Percentiles rank a stretch among this genome's conserved stretches.
These are phyloP conservation scores for Chytriomyces sp. DNA, from an alignment of 192 early-diverging fungal species.

Conservation along the genomic window DNA sequence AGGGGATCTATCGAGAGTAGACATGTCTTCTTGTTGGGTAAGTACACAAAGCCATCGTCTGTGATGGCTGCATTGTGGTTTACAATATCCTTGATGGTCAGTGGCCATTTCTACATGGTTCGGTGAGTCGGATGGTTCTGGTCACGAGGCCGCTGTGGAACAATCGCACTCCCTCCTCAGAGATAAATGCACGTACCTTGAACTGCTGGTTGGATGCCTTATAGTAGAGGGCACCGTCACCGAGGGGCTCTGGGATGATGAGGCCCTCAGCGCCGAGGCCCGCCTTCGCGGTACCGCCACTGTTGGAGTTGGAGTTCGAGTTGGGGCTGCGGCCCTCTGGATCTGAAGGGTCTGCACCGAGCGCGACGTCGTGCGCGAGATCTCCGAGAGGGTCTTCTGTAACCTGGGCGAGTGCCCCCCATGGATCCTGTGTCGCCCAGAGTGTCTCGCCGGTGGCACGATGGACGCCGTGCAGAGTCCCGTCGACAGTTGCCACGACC, in stretches of 20 bases:
- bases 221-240: conserved; percentile 68
- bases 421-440: conserved; percentile 58
- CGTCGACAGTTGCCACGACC: conserved; percentile 76
- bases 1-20: conserved; percentile 72
- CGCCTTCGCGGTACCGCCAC: background rate
- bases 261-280: conserved; percentile 37
- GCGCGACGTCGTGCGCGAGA: background rate
- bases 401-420: conserved; percentile 45
- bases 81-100: conserved; percentile 73
- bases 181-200: conserved; percentile 61
- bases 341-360: background rate
- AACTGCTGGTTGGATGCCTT: conserved; percentile 54
- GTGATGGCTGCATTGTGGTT: conserved; percentile 58
- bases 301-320: background rate
- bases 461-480: conserved; percentile 68
- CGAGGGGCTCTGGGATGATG: conserved; percentile 75
- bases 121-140: too few relatives aligned
- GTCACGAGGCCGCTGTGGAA: too few relatives aligned
- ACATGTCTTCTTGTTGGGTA: conserved; percentile 65
- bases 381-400: conserved; percentile 20
- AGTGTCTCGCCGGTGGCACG: conserved; percentile 53
- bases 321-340: background rate
- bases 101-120: conserved; percentile 64
- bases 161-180: too few relatives aligned
- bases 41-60: conserved; percentile 61